Percentiles rank a stretch among this genome's conserved stretches.
These are phyloP conservation scores for Termitomyces eurrhizus DNA, from an alignment of 768 basidiomycete genomes.

Conservation along the genomic window DNA sequence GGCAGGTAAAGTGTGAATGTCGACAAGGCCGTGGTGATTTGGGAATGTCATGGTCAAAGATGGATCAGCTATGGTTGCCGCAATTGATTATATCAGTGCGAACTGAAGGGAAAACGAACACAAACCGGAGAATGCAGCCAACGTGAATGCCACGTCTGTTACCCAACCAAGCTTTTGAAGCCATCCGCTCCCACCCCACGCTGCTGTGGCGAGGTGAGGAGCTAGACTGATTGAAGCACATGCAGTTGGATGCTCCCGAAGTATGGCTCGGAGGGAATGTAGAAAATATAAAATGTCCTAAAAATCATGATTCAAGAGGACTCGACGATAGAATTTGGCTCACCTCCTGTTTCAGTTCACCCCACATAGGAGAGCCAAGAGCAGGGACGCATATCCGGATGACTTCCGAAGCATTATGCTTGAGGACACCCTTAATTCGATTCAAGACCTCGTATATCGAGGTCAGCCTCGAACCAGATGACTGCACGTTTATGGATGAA, in stretches of 20 bases:
- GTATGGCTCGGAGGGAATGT: slow-evolving; percentile 54
- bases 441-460: slow-evolving; percentile 20
- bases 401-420: slow-evolving; percentile 21
- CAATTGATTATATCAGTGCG: not conserved
- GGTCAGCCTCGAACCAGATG: slow-evolving; percentile 4
- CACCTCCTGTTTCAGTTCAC: slow-evolving; percentile 56
- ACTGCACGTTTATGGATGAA: slow-evolving; percentile 15
- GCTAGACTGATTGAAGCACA: slow-evolving; percentile 70
- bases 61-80: slow-evolving; percentile 60
- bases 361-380: slow-evolving; percentile 68
- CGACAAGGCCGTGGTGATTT: slow-evolving; percentile 81
- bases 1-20: slow-evolving; percentile 72
- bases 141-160: slow-evolving; percentile 68
- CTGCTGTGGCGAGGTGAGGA: slow-evolving; percentile 54
- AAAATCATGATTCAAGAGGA: slow-evolving; percentile 1
- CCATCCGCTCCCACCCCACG: slow-evolving; percentile 68
- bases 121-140: slow-evolving; percentile 77
- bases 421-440: slow-evolving; percentile 26
- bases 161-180: slow-evolving; percentile 75
- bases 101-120: not conserved
- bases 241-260: slow-evolving; percentile 53
- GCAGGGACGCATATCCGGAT: slow-evolving; percentile 60
- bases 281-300: slow-evolving; percentile 75
- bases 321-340: slow-evolving; percentile 15
- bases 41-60: slow-evolving; percentile 71